Base-by-base conservation (phyloP, 352 stramenopile genomes). In the Phytophthora quininea region DNA sequence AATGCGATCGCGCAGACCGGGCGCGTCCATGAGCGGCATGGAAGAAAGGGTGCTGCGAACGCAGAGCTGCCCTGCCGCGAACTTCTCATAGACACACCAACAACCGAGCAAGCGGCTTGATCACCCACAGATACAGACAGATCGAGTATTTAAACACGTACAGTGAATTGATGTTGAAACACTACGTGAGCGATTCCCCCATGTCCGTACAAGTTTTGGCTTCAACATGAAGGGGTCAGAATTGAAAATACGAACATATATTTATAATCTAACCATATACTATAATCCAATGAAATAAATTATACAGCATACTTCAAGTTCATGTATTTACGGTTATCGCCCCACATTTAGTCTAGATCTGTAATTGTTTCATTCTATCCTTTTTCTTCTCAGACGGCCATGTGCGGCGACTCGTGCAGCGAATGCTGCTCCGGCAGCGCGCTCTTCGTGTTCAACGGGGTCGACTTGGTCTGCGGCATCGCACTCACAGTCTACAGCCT, bases 371-470 rank as follows among this genome's bases (percentile, higher is more conserved):
- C 43, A 73, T 92, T 47, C 10, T 47, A 40, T 11, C 35, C 6
- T 49, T 19, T 29, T 29, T 49, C 9, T 9, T 31, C 19, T 74
- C 30, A 32, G 35, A 30, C 19, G 51, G 53, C 11, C 2, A 78
- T 78, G 71, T 69, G 61, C 24, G 74, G 68, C 37, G 69, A 85
- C 42, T 73, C 72, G 10, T 79, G 74, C 35, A 63, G 63, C 31
- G 69, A 91, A 48, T 77, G 73, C 51, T 90, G 79, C 68, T 79
- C 77, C 4, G 84, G 84, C 51, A 86, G 79, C 55, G 79, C 77
- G 57, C 78, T 92, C 38, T 89, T 90, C 62, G 32, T 92, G 40
- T 92, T 87, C 58, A 92, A 92, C 65, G 77, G 79, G 40, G 77
- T 92, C 47, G 84, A 92, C 49, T 60, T 92, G 33, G 54, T 88